Conservation (phyloP, 805 yeast species). For the Candida germanica region DNA sequence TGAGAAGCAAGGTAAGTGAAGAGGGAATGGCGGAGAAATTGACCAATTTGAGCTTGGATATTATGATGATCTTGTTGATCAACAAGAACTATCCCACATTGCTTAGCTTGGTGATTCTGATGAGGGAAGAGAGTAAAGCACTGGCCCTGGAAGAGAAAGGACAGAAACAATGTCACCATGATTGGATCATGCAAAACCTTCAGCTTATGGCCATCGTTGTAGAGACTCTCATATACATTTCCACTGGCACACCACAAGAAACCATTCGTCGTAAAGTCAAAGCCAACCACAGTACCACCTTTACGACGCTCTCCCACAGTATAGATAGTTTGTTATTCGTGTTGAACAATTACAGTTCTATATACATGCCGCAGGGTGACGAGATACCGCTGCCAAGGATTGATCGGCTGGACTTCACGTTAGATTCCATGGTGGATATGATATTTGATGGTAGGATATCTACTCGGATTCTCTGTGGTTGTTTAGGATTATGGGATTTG, state of each 20-base stretch:
- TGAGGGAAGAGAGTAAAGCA: slow-evolving; percentile 2
- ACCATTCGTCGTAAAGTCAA: neutral
- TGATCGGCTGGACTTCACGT: too few species aligned
- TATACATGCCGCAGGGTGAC: slow-evolving; percentile 2
- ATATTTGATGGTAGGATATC: slow-evolving; percentile 21
- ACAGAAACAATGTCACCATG: too few species aligned
- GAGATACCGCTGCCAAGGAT: too few species aligned
- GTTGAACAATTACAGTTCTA: slow-evolving; percentile 7
- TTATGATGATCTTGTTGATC: slow-evolving; percentile 26
- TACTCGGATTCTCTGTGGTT: slow-evolving; percentile 30
- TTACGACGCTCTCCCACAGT: too few species aligned
- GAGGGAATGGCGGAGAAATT: slow-evolving; percentile 15
- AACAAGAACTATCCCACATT: slow-evolving; percentile 29
- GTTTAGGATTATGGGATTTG: slow-evolving; percentile 37
- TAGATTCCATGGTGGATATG: too few species aligned
- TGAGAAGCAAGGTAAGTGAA: slow-evolving; percentile 15
- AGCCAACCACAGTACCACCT: too few species aligned
- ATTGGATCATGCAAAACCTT: too few species aligned
- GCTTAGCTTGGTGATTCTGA: slow-evolving; percentile 23
- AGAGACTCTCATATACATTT: too few species aligned
- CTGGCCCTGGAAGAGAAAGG: too few species aligned
- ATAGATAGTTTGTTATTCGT: slow-evolving; percentile 7
- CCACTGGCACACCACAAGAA: slow-evolving; percentile 2
- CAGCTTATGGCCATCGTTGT: too few species aligned
- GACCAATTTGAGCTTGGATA: slow-evolving; percentile 30